Evolutionary conservation across 2,329 filamentous ascomycete species (phyloP).

Genomic region (Aspergillus glaucus): DNA sequence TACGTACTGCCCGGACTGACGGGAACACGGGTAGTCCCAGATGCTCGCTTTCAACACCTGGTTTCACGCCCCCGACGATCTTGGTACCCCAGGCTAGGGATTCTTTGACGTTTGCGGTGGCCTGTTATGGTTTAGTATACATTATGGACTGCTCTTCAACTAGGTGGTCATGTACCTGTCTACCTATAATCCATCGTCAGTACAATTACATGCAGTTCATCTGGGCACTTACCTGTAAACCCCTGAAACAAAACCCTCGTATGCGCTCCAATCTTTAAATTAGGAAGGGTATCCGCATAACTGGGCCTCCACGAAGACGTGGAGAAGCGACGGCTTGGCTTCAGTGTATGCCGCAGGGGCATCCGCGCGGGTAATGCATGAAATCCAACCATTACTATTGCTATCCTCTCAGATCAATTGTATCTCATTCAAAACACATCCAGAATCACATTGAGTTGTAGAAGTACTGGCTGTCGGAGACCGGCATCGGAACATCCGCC

Average conservation of each 20-base stretch:
- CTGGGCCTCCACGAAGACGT: constrained; percentile 21
- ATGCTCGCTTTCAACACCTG: constrained; percentile 63
- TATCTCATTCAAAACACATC: not conserved
- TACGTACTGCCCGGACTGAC: constrained; percentile 53
- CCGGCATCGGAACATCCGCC: no score
- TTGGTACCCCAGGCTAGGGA: constrained; percentile 73
- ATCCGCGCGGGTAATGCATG: constrained; percentile 17
- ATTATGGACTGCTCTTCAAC: constrained; percentile 7
- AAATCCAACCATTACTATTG: constrained; percentile 12
- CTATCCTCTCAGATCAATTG: not conserved
- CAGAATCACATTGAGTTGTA: not conserved
- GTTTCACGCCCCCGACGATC: constrained; percentile 71
- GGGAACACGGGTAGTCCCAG: constrained; percentile 66
- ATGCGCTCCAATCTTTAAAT: constrained; percentile 60
- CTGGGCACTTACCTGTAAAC: constrained; percentile 51
- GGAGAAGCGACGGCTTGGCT: constrained; percentile 22
- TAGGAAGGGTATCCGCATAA: constrained; percentile 58
- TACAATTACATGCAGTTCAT: not conserved
- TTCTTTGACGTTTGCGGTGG: constrained; percentile 69
- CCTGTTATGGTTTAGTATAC: constrained; percentile 36
- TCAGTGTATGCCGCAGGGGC: constrained; percentile 2
- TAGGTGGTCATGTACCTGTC: constrained; percentile 24
- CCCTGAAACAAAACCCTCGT: constrained; percentile 66
- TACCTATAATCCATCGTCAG: constrained; percentile 16
- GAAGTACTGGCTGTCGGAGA: not conserved